Percentiles rank a stretch among this genome's conserved stretches.
phyloP scores from a whole-genome alignment of 1,284 basidiomycete genomes.

The Volvariella volvacea region DNA sequence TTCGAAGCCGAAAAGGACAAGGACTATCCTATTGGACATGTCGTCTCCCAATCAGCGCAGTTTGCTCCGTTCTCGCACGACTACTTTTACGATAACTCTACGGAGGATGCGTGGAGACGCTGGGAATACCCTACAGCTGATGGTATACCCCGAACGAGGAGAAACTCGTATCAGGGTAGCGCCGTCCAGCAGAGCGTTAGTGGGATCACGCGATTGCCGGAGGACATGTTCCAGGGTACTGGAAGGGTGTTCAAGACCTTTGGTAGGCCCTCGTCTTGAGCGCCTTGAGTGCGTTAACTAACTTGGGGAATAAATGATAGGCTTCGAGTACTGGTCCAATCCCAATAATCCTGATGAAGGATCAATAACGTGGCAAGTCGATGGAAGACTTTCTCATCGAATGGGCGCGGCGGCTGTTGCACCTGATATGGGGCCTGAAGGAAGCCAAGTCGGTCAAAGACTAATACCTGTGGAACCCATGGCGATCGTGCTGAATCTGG shows the following conservation, averaged over 20 bases:
- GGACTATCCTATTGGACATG: conserved; percentile 32
- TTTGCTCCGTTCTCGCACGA: conserved; percentile 61
- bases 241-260: conserved; percentile 39
- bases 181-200: conserved; percentile 54
- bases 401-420: conserved; percentile 50
- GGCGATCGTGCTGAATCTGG: conserved; percentile 60
- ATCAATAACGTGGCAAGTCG: conserved; percentile 60
- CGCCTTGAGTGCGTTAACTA: not conserved
- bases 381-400: conserved; percentile 44
- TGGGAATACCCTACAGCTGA: conserved; percentile 32
- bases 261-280: conserved; percentile 25
- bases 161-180: conserved; percentile 53
- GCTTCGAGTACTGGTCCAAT: conserved; percentile 67
- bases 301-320: no score
- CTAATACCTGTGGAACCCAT: conserved; percentile 73
- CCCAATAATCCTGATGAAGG: conserved; percentile 45
- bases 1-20: conserved; percentile 69
- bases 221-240: conserved; percentile 51
- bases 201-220: conserved; percentile 39
- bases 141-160: conserved; percentile 28
- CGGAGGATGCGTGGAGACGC: conserved; percentile 34
- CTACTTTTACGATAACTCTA: conserved; percentile 38
- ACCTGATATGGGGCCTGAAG: conserved; percentile 39
- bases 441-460: conserved; percentile 48
- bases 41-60: conserved; percentile 57